These are phyloP conservation scores for Mortierella polycephala DNA, from an alignment of 371 early-diverging fungal genomes.

Conservation along the genomic window DNA sequence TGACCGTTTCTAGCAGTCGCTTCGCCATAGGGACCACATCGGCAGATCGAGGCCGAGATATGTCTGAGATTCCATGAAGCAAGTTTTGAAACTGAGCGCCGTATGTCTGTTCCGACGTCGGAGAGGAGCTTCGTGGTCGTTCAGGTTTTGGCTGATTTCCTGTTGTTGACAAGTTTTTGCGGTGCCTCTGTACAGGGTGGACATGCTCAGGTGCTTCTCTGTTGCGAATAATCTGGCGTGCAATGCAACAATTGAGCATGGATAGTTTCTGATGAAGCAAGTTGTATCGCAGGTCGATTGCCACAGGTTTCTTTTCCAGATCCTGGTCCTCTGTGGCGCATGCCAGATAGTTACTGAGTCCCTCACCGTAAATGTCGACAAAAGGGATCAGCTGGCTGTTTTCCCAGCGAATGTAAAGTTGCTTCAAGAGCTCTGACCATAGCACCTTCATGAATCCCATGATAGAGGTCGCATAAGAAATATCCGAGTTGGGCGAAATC, in stretches of 20 bases:
- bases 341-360: slow-evolving; percentile 12
- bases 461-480: slow-evolving; percentile 57
- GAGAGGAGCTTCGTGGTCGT: neutral
- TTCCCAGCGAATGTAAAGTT: slow-evolving; percentile 78
- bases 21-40: slow-evolving; percentile 53
- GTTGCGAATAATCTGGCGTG: slow-evolving; percentile 58
- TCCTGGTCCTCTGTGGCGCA: slow-evolving; percentile 1
- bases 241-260: slow-evolving; percentile 90
- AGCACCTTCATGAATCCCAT: slow-evolving; percentile 72
- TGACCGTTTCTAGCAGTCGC: slow-evolving; percentile 40
- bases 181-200: slow-evolving; percentile 18
- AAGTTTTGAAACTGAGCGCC: slow-evolving; percentile 37
- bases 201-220: slow-evolving; percentile 28
- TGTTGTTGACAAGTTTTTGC: slow-evolving; percentile 8
- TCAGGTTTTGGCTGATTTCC: neutral
- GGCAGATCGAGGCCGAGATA: slow-evolving; percentile 43
- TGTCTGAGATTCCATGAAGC: slow-evolving; percentile 49
- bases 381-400: slow-evolving; percentile 64
- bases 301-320: slow-evolving; percentile 52
- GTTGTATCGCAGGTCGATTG: slow-evolving; percentile 79
- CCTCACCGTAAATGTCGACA: slow-evolving; percentile 53
- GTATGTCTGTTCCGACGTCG: slow-evolving; percentile 14
- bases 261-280: slow-evolving; percentile 88
- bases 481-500: slow-evolving; percentile 57
- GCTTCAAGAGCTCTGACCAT: slow-evolving; percentile 73